These are phyloP conservation scores for Diaporthe helianthi DNA, from an alignment of 2,329 filamentous ascomycete species.

Conservation along the genomic window DNA sequence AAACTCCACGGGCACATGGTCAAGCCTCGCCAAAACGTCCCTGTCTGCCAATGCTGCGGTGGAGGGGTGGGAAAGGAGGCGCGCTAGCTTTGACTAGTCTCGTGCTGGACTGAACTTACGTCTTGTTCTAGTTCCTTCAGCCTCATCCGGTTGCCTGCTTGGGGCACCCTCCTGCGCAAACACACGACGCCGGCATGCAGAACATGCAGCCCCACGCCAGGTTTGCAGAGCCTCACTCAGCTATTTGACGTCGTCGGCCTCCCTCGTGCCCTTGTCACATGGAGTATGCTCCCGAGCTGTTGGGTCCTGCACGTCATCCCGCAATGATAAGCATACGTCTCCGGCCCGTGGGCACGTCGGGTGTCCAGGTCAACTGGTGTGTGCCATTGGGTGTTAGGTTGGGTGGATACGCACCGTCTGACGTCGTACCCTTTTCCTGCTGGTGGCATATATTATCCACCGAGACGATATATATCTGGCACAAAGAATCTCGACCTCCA, in stretches of 20 bases:
- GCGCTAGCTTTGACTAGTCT: constrained; percentile 13
- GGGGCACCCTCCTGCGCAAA: constrained; percentile 6
- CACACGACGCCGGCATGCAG: constrained; percentile 12
- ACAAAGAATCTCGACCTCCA: background rate
- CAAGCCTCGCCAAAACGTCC: constrained; percentile 14
- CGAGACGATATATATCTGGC: background rate
- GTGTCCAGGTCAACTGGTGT: background rate
- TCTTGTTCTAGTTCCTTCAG: constrained; percentile 16
- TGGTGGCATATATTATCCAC: constrained; percentile 7
- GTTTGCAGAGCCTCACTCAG: constrained; percentile 18
- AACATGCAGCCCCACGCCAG: constrained; percentile 22
- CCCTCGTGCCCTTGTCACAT: constrained; percentile 19
- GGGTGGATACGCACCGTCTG: constrained; percentile 20
- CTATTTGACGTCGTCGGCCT: background rate
- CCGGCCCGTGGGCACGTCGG: background rate
- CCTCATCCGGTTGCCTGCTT: constrained; percentile 23
- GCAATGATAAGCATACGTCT: constrained; percentile 23
- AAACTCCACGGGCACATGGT: constrained; percentile 5
- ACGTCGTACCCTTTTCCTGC: background rate
- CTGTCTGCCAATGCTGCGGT: constrained; percentile 1
- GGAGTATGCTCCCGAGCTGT: background rate
- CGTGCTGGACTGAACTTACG: constrained; percentile 17
- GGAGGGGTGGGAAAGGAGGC: constrained; percentile 8
- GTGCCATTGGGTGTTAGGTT: background rate
- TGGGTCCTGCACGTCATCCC: constrained; percentile 24